Base-by-base conservation (phyloP, 352 stramenopile genomes). In the Thraustochytrium striatum region DNA sequence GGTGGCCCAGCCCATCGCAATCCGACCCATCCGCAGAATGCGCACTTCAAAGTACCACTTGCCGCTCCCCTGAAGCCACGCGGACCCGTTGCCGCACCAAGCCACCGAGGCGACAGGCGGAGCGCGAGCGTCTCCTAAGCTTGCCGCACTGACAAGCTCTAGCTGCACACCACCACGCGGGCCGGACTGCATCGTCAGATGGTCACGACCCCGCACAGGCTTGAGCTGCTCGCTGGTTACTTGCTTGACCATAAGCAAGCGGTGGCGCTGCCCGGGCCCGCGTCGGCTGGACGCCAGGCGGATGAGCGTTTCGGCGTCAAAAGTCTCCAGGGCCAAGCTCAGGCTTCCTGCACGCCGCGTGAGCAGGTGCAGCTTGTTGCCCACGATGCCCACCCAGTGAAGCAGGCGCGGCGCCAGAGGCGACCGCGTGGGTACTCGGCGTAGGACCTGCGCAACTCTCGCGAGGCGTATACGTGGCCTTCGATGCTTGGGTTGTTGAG, bases 31-130 rank as follows among this genome's bases (percentile, higher is more conserved):
- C n/a, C 44, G 44, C 30, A n/a, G 44, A 1, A 75, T 19, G 1
- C 30, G 58, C n/a, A 68, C 65, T 25, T 75, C 65, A 75, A 75
- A 75, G 25, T 75, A 75, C 65, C 65, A 75, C 16, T 30, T 43
- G 30, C 65, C 65, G 5, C 28, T 7, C 1, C 65, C 65, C 2
- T n/a, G 13, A 50, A 75, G n/a, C 65, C 65, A 75, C 43, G 65
- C 28, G 1, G 65, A 39, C 2, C 65, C 65, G 25, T 5, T 19
- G 21, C 65, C 65, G 25, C 43, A 25, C 65, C 65, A 75, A 1
- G 65, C 39, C 2, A 30, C 50, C 50, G 65, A 19, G 39, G 25
- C 36, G 13, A 19, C 28, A 3, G 30, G 8, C 9, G 28, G 3
- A 32, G 21, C 30, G 16, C 32, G 2, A 13, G 13, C 3, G 3